Evolutionary conservation across 495 filamentous ascomycete species (phyloP), one percentile per base, ranked within the genome.

Genomic region (Podospora pseudocomata): DNA sequence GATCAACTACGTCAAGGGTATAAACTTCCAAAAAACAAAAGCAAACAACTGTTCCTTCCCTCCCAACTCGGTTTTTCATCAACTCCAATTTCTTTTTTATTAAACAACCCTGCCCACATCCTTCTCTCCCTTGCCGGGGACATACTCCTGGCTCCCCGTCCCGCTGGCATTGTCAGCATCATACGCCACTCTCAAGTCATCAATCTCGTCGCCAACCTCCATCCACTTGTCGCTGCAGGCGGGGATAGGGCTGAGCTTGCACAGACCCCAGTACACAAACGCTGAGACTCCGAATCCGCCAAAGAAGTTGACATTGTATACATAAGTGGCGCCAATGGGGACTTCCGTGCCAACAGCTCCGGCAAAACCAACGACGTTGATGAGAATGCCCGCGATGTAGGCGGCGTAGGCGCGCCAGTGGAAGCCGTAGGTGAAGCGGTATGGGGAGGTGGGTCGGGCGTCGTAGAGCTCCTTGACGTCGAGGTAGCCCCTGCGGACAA

Each of bases 251-350:
- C 79, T 91, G 28, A 91, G 9, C 66, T 80, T 84, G 72, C 88
- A 92, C 9, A 97, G 80, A 0, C 75, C 64, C 73, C 83, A 94
- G 78, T 97, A 97, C n/a, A 86, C 78, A 0, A 63, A 80, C 1
- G 79, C 75, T 0, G 92, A 87, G 30, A 97, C 86, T 39, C 92
- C 81, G 72, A 96, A 90, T 0, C 94, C 94, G 54, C 85, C 85
- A 77, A 97, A 94, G 80, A 92, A 97, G 75, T 96, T 97, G 67
- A 97, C 72, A 73, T 91, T 90, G 82, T 96, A 97, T 67, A 97
- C 88, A 75, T 96, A 96, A 13, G 87, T 87, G 1, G 94, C 94
- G 5, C 91, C 93, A 26, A 89, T 83, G 0, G 95, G 93, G 1
- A 88, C 82, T 4, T 79, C 78, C 4, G 71, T 78, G 1, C 92